Percentiles rank a stretch among this genome's conserved stretches.
Evolutionary conservation across 768 basidiomycete genomes (phyloP).

Genomic region (Hebeloma cylindrosporum): DNA sequence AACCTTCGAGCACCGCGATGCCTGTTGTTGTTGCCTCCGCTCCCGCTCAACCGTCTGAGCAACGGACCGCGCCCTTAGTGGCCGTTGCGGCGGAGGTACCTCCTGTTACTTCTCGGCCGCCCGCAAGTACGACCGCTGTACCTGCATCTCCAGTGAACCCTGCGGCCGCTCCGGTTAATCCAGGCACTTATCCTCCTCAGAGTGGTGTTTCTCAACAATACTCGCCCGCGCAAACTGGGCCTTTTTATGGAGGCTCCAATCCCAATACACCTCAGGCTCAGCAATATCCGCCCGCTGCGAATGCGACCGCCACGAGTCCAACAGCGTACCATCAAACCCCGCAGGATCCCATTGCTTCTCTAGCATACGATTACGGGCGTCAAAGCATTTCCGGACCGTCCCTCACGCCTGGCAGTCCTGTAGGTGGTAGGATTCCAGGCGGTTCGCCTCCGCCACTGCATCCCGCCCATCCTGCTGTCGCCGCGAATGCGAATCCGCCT

Average conservation of each 20-base stretch:
- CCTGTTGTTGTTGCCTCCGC: no score
- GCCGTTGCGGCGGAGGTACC: no score
- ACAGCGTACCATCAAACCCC: constrained; percentile 4
- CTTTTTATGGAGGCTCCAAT: no score
- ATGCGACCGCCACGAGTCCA: not conserved
- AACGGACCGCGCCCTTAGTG: no score
- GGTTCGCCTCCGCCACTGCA: constrained; percentile 35
- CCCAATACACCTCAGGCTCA: not conserved
- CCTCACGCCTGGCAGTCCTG: not conserved
- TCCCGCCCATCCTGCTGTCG: constrained; percentile 33
- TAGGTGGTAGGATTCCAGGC: not conserved
- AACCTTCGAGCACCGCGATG: not conserved
- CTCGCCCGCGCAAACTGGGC: no score
- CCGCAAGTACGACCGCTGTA: constrained; percentile 7
- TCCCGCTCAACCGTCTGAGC: no score
- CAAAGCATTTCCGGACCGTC: constrained; percentile 31
- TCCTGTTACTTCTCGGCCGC: constrained; percentile 7
- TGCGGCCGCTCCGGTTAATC: no score
- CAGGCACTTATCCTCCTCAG: not conserved
- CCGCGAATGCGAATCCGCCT: constrained; percentile 12
- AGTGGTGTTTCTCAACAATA: no score
- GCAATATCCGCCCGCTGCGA: not conserved
- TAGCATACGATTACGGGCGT: constrained; percentile 39
- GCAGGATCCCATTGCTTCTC: constrained; percentile 30
- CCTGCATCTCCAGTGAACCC: constrained; percentile 8